Conservation (phyloP, 73 alveolate species). For the Paramecium pentaurelia region DNA sequence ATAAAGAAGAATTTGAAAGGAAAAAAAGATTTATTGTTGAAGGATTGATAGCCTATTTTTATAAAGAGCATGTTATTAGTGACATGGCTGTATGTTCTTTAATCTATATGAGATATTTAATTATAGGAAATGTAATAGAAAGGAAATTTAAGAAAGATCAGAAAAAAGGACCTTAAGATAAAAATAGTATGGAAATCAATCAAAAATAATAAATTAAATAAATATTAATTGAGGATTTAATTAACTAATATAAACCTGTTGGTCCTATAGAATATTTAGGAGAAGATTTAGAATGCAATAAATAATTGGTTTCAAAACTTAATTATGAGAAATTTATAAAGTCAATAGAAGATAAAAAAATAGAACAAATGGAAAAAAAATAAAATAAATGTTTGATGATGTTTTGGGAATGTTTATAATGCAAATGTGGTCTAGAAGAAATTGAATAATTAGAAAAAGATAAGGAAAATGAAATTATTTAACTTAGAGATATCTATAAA, state of each 20-base stretch:
- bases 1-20: conserved; percentile 43
- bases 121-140: neutral
- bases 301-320: neutral
- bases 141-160: neutral
- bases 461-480: neutral
- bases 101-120: neutral
- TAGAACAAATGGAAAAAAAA: neutral
- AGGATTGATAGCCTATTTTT: neutral
- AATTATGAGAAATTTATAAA: neutral
- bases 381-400: neutral
- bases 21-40: neutral
- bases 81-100: conserved; percentile 14
- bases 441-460: neutral
- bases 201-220: neutral
- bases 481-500: neutral
- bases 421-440: conserved; percentile 34
- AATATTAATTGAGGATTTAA: neutral
- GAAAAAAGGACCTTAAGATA: neutral
- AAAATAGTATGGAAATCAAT: neutral
- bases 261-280: conserved; percentile 1
- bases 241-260: neutral
- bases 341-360: neutral
- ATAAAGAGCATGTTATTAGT: neutral
- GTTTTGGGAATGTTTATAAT: neutral
- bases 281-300: neutral